phyloP scores from a whole-genome alignment of 2,329 filamentous ascomycete genomes.

The Gliomastix tumulicola region DNA sequence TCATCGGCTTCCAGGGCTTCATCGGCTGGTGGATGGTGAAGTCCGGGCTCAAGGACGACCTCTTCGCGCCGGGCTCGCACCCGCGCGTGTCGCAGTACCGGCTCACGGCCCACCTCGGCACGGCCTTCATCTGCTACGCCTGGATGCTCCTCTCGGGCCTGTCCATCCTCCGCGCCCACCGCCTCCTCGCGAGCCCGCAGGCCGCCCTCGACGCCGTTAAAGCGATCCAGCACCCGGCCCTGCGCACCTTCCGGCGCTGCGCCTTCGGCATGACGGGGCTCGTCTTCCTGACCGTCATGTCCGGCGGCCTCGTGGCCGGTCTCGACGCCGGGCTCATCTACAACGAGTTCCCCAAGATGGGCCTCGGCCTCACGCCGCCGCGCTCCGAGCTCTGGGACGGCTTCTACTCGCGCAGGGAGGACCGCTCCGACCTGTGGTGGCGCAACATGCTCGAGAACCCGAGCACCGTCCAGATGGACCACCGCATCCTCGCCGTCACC shows the following conservation, averaged over 20 bases:
- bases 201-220: constrained; percentile 53
- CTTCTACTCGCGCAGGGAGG: constrained; percentile 75
- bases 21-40: constrained; percentile 99
- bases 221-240: constrained; percentile 57
- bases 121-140: constrained; percentile 87
- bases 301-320: constrained; percentile 86
- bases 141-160: constrained; percentile 92
- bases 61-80: constrained; percentile 85
- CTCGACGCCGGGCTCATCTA: constrained; percentile 96
- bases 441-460: constrained; percentile 98
- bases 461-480: constrained; percentile 88
- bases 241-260: constrained; percentile 67
- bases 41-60: constrained; percentile 88
- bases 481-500: constrained; percentile 83
- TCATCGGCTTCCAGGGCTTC: constrained; percentile 92
- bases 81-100: constrained; percentile 94
- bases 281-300: constrained; percentile 87
- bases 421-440: constrained; percentile 86
- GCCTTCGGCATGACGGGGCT: constrained; percentile 65
- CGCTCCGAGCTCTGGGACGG: constrained; percentile 74
- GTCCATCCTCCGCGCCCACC: constrained; percentile 70
- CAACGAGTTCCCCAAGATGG: constrained; percentile 98
- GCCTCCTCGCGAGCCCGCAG: constrained; percentile 61
- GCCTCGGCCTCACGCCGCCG: constrained; percentile 73
- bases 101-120: constrained; percentile 79